phyloP scores from a whole-genome alignment of 192 early-diverging fungal genomes.

The Spinellus fusiger region DNA sequence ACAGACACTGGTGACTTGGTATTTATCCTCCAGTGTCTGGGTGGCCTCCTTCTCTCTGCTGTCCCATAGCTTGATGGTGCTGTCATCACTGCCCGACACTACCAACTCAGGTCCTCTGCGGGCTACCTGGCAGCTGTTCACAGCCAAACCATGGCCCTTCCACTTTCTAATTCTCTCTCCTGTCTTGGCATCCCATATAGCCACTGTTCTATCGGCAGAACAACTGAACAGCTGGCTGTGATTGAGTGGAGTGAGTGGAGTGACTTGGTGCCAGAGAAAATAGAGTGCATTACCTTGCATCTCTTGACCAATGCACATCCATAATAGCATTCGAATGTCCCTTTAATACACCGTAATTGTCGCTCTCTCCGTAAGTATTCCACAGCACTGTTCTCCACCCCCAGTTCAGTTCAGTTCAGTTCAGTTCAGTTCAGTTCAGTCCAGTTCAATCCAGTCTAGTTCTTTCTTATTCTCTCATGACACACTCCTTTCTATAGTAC shows the following conservation, averaged over 20 bases:
- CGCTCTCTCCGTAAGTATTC: conserved; percentile 88
- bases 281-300: conserved; percentile 62
- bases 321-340: conserved; percentile 82
- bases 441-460: no score
- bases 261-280: no score
- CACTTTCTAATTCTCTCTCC: conserved; percentile 78
- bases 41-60: conserved; percentile 56
- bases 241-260: no score
- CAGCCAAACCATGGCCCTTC: conserved; percentile 73
- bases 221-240: conserved; percentile 72
- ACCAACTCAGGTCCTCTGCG: conserved; percentile 69
- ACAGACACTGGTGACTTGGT: conserved; percentile 72
- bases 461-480: no score
- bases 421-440: no score
- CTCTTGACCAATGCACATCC: conserved; percentile 88
- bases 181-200: conserved; percentile 78
- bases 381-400: conserved; percentile 74
- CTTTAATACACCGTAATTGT: conserved; percentile 82
- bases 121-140: conserved; percentile 76
- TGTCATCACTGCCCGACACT: conserved; percentile 84
- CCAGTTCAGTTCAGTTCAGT: background rate
- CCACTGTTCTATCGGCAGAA: conserved; percentile 74
- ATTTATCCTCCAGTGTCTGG: conserved; percentile 49
- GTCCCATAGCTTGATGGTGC: conserved; percentile 71
- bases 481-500: background rate